phyloP scores from a whole-genome alignment of 805 yeast species.

The Monosporozyma unispora region DNA sequence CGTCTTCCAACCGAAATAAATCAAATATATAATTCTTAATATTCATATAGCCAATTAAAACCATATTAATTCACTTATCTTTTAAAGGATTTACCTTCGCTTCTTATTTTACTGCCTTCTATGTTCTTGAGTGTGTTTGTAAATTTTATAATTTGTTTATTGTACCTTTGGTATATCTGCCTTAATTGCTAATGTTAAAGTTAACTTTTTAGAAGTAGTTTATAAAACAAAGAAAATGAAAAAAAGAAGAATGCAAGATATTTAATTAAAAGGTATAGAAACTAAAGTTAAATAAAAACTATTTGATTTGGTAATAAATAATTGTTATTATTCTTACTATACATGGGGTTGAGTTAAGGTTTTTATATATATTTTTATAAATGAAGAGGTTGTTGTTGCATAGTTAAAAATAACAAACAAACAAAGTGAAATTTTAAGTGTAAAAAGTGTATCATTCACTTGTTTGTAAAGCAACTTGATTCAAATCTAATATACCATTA shows the following conservation, averaged over 20 bases:
- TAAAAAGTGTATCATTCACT: not conserved
- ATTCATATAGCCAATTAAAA: not conserved
- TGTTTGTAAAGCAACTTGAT: slow-evolving; percentile 4
- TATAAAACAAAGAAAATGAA: not conserved
- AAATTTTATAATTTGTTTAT: not conserved
- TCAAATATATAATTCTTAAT: not conserved
- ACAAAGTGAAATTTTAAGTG: not conserved
- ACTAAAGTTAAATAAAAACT: not conserved
- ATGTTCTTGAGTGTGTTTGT: not conserved
- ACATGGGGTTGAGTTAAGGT: not conserved
- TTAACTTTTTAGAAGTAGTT: not conserved
- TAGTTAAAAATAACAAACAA: not conserved
- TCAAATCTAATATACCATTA: slow-evolving; percentile 2
- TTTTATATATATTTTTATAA: not conserved
- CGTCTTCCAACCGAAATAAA: not conserved
- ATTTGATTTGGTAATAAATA: not conserved
- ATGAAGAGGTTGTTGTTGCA: not conserved
- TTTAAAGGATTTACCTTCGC: no score
- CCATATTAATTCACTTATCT: not conserved
- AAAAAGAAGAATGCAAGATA: not conserved
- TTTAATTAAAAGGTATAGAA: not conserved
- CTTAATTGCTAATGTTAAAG: not conserved
- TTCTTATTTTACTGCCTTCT: not conserved
- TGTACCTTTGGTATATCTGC: not conserved
- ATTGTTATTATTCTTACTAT: not conserved